Evolutionary conservation across 2,329 filamentous ascomycete species (phyloP).

Genomic region (Aureobasidium sp.): DNA sequence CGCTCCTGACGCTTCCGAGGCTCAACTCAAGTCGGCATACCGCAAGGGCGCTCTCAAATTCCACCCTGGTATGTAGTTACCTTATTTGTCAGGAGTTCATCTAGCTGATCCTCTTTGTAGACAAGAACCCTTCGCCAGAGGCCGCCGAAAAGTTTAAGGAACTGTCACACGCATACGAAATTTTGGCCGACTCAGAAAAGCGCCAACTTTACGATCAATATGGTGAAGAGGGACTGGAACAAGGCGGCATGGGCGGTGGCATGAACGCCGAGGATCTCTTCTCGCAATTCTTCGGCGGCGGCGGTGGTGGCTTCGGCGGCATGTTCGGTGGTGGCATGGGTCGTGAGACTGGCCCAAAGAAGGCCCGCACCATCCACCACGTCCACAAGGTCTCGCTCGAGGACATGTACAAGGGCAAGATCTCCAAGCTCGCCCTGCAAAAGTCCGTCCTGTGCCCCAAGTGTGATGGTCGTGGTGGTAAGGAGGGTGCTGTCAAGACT

Average conservation of each 20-base stretch:
- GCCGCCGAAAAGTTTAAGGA: slow-evolving; percentile 99
- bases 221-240: slow-evolving; percentile 90
- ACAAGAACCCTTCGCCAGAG: slow-evolving; percentile 93
- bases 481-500: slow-evolving; percentile 94
- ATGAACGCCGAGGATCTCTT: slow-evolving; percentile 97
- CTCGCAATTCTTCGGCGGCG: slow-evolving; percentile 87
- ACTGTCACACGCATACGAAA: slow-evolving; percentile 89
- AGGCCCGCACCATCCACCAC: slow-evolving; percentile 95
- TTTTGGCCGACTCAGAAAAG: slow-evolving; percentile 87
- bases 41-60: slow-evolving; percentile 75
- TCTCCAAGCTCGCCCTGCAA: slow-evolving; percentile 93
- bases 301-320: slow-evolving; percentile 57
- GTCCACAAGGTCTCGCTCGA: slow-evolving; percentile 97
- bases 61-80: slow-evolving; percentile 62
- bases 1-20: slow-evolving; percentile 70
- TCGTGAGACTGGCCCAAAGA: slow-evolving; percentile 72
- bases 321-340: slow-evolving; percentile 72
- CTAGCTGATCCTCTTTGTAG: slow-evolving; percentile 38
- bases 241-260: slow-evolving; percentile 65
- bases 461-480: slow-evolving; percentile 89
- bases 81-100: not conserved
- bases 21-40: slow-evolving; percentile 87
- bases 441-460: slow-evolving; percentile 95
- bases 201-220: slow-evolving; percentile 91
- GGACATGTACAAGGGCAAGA: slow-evolving; percentile 96